Base-by-base conservation (phyloP, 169 alveolate species). In the Babesia gibsoni region DNA sequence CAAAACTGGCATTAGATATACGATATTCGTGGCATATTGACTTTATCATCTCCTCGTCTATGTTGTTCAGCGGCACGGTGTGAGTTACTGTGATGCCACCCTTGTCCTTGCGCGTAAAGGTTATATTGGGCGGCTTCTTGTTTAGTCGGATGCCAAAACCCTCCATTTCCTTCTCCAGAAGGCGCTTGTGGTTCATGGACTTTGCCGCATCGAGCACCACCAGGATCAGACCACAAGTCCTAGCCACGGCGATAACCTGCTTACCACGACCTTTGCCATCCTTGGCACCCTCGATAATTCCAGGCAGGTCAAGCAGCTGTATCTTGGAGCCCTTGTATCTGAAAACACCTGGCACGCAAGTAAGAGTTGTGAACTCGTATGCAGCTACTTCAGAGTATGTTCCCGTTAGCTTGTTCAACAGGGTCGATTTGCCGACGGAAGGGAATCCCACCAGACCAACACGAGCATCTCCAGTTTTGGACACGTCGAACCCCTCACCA, bases 391-490 rank as follows among this genome's bases (percentile, higher is more conserved):
- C 99, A 18, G 99, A 95, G 73, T 77, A 94, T 1, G 97, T 91
- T 12, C 98, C 99, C 29, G 99, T 97, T 54, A 98, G 81, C 68
- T 94, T 95, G 56, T 95, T 94, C 54, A 98, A 89, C 16, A 98
- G 92, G 0, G 99, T 96, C 8, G 98, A 92, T 75, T 98, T 98
- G 36, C 99, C 99, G 23, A 98, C 99, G 4, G 99, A 97, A 3
- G 99, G 99, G 83, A 98, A 98, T 16, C 99, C 99, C 18, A 98
- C 96, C 68, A 98, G 92, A 22, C 99, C 99, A 8, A 98, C 96
- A 63, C 99, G 90, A n/a, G 99, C 98, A 78, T 98, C 99, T 59
- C 99, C 99, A n/a, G 97, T 91, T 67, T 86, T 86, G 20, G 92
- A 86, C 4, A 86, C 92, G 41, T 86, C 92, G 61, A 86, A 86